Conservation (phyloP, 768 basidiomycete species). For the Tylopilus plumbeoviolaceoides region DNA sequence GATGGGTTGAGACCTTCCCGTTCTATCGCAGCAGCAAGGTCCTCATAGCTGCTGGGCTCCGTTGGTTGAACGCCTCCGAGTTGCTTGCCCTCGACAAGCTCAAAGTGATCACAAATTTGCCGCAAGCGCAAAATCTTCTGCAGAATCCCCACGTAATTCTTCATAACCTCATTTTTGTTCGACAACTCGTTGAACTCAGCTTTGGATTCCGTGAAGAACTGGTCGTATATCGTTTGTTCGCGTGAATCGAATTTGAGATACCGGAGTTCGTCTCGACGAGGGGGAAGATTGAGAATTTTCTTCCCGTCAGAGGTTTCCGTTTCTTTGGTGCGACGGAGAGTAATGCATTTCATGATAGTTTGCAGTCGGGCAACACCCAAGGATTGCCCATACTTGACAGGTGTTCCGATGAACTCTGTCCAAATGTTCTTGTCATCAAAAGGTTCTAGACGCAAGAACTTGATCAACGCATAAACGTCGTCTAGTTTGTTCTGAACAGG, state of each 20-base stretch:
- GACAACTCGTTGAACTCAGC: conserved; percentile 87
- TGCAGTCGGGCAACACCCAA: conserved; percentile 91
- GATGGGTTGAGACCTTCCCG: conserved; percentile 72
- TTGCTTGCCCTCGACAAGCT: conserved; percentile 75
- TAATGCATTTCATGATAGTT: conserved; percentile 95
- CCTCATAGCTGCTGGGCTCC: conserved; percentile 64
- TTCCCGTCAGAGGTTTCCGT: conserved; percentile 76
- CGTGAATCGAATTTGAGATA: conserved; percentile 78
- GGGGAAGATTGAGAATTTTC: conserved; percentile 82
- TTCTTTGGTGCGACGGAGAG: conserved; percentile 95
- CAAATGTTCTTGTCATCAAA: conserved; percentile 92
- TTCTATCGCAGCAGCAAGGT: conserved; percentile 69
- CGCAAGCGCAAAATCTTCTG: conserved; percentile 95
- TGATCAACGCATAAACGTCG: conserved; percentile 95
- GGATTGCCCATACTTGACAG: conserved; percentile 87
- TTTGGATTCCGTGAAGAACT: conserved; percentile 86
- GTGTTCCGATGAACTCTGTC: conserved; percentile 90
- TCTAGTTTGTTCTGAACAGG: conserved; percentile 99
- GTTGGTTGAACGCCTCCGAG: conserved; percentile 41
- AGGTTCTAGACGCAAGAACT: conserved; percentile 88
- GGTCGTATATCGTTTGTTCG: conserved; percentile 84
- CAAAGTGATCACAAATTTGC: conserved; percentile 97
- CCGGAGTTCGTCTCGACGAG: conserved; percentile 84
- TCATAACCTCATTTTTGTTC: conserved; percentile 90
- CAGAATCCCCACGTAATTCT: conserved; percentile 96